Evolutionary conservation across 2,329 filamentous ascomycete genomes (phyloP), one percentile per base, ranked within the genome.

Genomic region (Fusarium staphyleae): DNA sequence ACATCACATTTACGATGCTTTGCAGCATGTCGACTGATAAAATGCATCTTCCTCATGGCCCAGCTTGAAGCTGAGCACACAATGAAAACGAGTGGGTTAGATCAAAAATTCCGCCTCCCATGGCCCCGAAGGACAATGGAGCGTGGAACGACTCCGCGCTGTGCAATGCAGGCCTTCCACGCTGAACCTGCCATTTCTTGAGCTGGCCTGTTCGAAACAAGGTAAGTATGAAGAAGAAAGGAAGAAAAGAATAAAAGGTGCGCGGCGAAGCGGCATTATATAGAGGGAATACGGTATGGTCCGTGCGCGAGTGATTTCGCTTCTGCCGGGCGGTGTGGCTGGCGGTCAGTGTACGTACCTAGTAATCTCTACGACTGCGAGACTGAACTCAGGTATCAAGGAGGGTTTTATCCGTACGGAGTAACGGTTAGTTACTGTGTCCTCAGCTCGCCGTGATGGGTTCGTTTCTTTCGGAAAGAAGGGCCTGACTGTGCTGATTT

Each of bases 71-170:
- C 72, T 60, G 50, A 55, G 65, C 30, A 19, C 72, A 76, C 55
- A 75, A 79, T 74, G 78, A 81, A 81, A 80, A 65, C 32, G 33
- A 37, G 52, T 43, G 56, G 33, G 47, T 55, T 55, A 76, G 68
- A 81, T 75, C 77, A 81, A 81, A 81, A 81, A 81, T 81, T 81
- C 35, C 78, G 74, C 75, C 74, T 70, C 72, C 75, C 72, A 80
- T 77, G 78, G 78, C 76, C 77, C 77, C 78, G 76, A 81, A 81
- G 76, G 77, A 77, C 77, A 80, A 79, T 80, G 72, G 73, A 80
- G 73, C 62, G 66, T 68, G 69, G 74, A 74, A 70, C 70, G 73
- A 78, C 77, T 72, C 79, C 79, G 74, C 79, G 77, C 66, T 78
- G 79, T 81, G 78, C 78, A 79, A 81, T 81, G 78, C 78, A 81